phyloP scores from a whole-genome alignment of 495 filamentous ascomycete species.

The Xylaria cubensis region DNA sequence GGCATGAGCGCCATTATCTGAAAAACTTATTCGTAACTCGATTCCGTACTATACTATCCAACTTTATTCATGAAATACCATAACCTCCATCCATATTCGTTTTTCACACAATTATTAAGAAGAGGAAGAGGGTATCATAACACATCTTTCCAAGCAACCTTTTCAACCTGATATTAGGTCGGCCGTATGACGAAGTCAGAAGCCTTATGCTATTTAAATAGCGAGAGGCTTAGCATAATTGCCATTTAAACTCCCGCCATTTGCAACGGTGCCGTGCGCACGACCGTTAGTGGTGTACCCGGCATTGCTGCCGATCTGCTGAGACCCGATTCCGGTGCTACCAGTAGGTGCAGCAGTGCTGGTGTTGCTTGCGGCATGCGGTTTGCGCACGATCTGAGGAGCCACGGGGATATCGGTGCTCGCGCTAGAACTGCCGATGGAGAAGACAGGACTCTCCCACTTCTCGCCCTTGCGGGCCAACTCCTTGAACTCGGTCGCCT shows the following conservation, averaged over 20 bases:
- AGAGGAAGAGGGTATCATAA: not conserved
- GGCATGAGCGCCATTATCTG: not conserved
- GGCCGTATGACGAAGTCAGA: not conserved
- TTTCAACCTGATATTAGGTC: not conserved
- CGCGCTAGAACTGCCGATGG: slow-evolving; percentile 78
- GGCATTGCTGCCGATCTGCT: slow-evolving; percentile 21
- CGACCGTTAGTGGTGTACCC: slow-evolving; percentile 3
- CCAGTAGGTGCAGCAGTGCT: slow-evolving; percentile 13
- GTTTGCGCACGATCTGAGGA: slow-evolving; percentile 72
- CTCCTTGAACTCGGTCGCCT: slow-evolving; percentile 94
- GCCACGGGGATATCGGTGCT: slow-evolving; percentile 71
- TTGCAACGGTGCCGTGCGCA: slow-evolving; percentile 10
- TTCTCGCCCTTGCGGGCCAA: slow-evolving; percentile 85
- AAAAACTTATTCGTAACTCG: not conserved
- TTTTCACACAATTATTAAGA: not conserved
- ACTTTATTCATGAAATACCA: not conserved
- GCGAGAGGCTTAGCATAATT: slow-evolving; percentile 25
- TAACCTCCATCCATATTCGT: not conserved
- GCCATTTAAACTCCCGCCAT: not conserved
- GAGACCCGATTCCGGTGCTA: slow-evolving; percentile 14
- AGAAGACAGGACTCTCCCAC: slow-evolving; percentile 96
- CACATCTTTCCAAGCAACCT: not conserved
- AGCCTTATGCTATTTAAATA: not conserved
- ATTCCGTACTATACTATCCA: not conserved
- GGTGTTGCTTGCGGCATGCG: slow-evolving; percentile 35